These are phyloP conservation scores for Pleurotus eryngii DNA, from an alignment of 768 basidiomycete species.

Conservation along the genomic window DNA sequence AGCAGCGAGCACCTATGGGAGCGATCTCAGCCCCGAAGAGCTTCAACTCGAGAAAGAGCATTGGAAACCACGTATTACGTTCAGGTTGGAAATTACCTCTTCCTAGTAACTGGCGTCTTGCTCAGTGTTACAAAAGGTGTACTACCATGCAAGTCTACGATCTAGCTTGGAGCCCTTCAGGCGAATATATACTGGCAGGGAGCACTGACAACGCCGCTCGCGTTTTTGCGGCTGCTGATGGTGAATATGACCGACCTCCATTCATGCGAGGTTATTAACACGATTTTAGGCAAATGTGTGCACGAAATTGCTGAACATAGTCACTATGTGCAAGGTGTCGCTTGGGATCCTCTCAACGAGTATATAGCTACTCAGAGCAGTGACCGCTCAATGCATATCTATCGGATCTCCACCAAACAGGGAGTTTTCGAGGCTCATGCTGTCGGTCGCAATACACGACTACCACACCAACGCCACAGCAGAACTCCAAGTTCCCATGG, in stretches of 20 bases:
- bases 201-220: constrained; percentile 95
- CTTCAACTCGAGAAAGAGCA: constrained; percentile 88
- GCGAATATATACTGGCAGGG: constrained; percentile 92
- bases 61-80: constrained; percentile 87
- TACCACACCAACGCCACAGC: constrained; percentile 59
- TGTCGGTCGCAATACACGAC: constrained; percentile 81
- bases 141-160: constrained; percentile 98
- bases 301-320: constrained; percentile 90
- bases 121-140: constrained; percentile 48
- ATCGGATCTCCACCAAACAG: constrained; percentile 74
- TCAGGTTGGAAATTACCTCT: constrained; percentile 52
- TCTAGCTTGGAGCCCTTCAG: constrained; percentile 94
- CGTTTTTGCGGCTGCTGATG: constrained; percentile 74
- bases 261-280: constrained; percentile 50
- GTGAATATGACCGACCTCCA: constrained; percentile 31
- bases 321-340: constrained; percentile 97
- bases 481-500: constrained; percentile 65
- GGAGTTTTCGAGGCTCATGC: constrained; percentile 89
- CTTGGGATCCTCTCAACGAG: constrained; percentile 97
- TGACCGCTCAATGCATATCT: constrained; percentile 95
- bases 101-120: no score
- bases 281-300: constrained; percentile 70
- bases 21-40: constrained; percentile 75
- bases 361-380: constrained; percentile 97
- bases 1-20: constrained; percentile 73